phyloP scores from a whole-genome alignment of 2,329 filamentous ascomycete genomes.

The Colletotrichum truncatum region DNA sequence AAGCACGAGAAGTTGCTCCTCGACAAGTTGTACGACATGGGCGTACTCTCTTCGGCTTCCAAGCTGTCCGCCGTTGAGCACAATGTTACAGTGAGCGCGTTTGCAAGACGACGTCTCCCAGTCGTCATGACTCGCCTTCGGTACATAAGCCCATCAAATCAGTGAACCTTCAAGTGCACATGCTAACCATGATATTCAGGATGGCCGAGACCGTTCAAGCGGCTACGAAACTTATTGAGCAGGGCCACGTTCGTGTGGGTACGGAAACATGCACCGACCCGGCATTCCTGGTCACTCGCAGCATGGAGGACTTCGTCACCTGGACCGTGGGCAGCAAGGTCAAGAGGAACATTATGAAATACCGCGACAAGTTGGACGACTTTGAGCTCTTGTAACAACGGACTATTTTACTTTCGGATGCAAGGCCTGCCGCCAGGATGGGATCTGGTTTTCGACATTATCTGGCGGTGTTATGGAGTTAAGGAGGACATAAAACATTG shows the following conservation, averaged over 20 bases:
- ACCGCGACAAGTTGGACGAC: constrained; percentile 93
- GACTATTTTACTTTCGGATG: constrained; percentile 23
- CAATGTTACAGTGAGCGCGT: constrained; percentile 86
- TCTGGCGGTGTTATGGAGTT: constrained; percentile 26
- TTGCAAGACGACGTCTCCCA: constrained; percentile 83
- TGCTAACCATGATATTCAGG: constrained; percentile 18
- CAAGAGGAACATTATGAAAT: constrained; percentile 94
- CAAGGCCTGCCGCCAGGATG: constrained; percentile 8
- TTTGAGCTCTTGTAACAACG: constrained; percentile 81
- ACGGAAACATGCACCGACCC: constrained; percentile 91
- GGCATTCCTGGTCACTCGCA: constrained; percentile 87
- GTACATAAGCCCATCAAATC: background rate
- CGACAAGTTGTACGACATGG: constrained; percentile 93
- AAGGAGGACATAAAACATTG: constrained; percentile 2
- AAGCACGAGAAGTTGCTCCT: constrained; percentile 90
- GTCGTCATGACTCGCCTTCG: constrained; percentile 90
- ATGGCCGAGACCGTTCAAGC: constrained; percentile 94
- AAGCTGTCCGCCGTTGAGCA: constrained; percentile 88
- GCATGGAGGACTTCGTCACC: constrained; percentile 95
- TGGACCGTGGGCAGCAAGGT: constrained; percentile 98
- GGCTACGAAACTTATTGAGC: constrained; percentile 88
- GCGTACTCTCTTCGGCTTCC: constrained; percentile 78
- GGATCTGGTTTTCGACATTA: constrained; percentile 10
- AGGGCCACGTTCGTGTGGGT: constrained; percentile 91
- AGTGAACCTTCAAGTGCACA: background rate